Evolutionary conservation across 1,139 yeast species (phyloP), one percentile per base, ranked within the genome.

Genomic region (Kluyveromyces sp.): DNA sequence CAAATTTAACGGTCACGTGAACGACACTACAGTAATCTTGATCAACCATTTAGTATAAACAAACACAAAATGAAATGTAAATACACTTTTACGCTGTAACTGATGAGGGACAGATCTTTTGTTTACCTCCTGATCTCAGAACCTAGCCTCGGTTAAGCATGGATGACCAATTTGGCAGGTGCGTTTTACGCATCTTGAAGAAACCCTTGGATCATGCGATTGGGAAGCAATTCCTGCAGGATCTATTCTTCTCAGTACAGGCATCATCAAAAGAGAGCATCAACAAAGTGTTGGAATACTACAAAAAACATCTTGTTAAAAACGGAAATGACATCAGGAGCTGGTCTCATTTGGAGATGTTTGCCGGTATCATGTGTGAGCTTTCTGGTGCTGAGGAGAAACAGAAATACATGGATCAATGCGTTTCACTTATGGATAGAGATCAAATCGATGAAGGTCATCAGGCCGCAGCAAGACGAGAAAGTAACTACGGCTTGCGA

Each of bases 401-500:
- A 32, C 18, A 32, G 8, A 30, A 38, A n/a, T 38, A 46, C 28
- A 37, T 51, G 12, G 35, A 53, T 19, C 51, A 46, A 36, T 49
- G 52, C 12, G 34, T 54, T 17, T 42, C 52, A 20, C 46, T 47
- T 1, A 47, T 55, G 37, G 43, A 43, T 6, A 33, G 26, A 9
- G 25, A 33, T 7, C 12, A 33, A 3, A 4, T 11, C 4, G 13
- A 19, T 9, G 36, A 19, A 9, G 13, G 13, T 3, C 9, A 11
- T 8, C 26, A 19, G 4, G 7, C 26, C 7, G 9, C 19, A 11
- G 17, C 26, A 3, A 33, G 19, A 19, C 22, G 13, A 4, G 26
- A 18, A 11, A 16, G 15, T 15, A 20, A 11, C 3, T 12, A 17
- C 19, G 13, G 13, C 4, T 16, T 20, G 25, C 20, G 31, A 15